Percentiles rank a stretch among this genome's conserved stretches.
phyloP scores from a whole-genome alignment of 2,329 filamentous ascomycete genomes.

The Acarospora socialis region DNA sequence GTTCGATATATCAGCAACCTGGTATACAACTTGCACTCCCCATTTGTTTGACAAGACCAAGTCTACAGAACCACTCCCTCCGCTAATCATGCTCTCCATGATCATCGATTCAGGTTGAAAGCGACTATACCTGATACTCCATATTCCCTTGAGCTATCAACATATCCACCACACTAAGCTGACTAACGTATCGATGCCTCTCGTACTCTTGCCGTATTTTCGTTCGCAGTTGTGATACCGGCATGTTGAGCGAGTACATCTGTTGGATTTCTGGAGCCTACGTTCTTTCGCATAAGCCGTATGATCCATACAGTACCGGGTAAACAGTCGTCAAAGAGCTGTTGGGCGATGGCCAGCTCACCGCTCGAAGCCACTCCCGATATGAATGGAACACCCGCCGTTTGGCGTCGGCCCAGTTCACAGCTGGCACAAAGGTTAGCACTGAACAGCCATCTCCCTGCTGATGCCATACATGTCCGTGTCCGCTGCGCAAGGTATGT shows the following conservation, averaged over 20 bases:
- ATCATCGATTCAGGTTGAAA: background rate
- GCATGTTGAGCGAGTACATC: slow-evolving; percentile 89
- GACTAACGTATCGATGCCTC: slow-evolving; percentile 81
- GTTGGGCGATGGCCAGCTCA: slow-evolving; percentile 40
- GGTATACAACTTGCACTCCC: background rate
- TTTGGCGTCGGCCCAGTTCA: slow-evolving; percentile 81
- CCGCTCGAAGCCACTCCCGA: slow-evolving; percentile 89
- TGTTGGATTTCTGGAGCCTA: slow-evolving; percentile 93
- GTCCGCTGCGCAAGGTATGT: slow-evolving; percentile 79
- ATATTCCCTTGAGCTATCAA: slow-evolving; percentile 80
- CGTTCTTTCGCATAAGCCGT: slow-evolving; percentile 10
- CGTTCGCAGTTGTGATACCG: slow-evolving; percentile 74
- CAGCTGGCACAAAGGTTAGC: slow-evolving; percentile 42
- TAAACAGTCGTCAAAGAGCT: background rate
- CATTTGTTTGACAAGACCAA: background rate
- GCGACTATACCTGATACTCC: slow-evolving; percentile 73
- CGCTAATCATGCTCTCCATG: background rate
- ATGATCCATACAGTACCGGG: background rate
- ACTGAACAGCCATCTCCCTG: slow-evolving; percentile 16
- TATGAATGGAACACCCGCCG: slow-evolving; percentile 77
- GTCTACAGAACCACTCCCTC: background rate
- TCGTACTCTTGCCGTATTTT: slow-evolving; percentile 96
- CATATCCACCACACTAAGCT: slow-evolving; percentile 77
- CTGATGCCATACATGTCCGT: slow-evolving; percentile 51
- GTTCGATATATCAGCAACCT: slow-evolving; percentile 3